Conservation (phyloP, 495 filamentous ascomycete genomes). For the Penicillium silybi region DNA sequence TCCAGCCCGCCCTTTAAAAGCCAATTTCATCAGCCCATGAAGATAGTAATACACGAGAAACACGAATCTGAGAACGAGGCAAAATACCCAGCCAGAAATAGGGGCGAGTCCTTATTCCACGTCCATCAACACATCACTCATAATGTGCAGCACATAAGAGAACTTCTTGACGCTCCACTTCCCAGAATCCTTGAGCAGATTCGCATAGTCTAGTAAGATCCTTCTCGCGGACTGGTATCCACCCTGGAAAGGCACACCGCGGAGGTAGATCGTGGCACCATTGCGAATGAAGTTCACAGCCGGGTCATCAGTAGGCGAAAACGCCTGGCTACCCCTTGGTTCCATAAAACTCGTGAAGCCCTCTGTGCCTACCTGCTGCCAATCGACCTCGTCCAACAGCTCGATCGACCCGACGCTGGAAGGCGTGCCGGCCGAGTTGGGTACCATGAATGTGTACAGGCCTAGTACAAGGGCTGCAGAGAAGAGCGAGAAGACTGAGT, state of each 20-base stretch:
- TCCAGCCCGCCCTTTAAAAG: background rate
- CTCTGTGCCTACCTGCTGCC: slow-evolving; percentile 40
- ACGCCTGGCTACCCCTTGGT: slow-evolving; percentile 29
- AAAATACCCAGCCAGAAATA: background rate
- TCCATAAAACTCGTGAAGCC: slow-evolving; percentile 42
- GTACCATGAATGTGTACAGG: slow-evolving; percentile 49
- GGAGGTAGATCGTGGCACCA: slow-evolving; percentile 46
- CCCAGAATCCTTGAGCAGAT: slow-evolving; percentile 48
- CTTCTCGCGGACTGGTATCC: slow-evolving; percentile 48
- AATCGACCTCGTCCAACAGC: slow-evolving; percentile 48
- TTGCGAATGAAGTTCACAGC: slow-evolving; percentile 50
- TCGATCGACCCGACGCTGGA: slow-evolving; percentile 39
- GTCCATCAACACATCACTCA: slow-evolving; percentile 52
- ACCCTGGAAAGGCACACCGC: slow-evolving; percentile 42
- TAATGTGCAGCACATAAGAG: slow-evolving; percentile 47
- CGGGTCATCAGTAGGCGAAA: slow-evolving; percentile 30
- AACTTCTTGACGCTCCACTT: slow-evolving; percentile 49
- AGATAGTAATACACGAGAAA: background rate
- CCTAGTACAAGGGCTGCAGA: slow-evolving; percentile 48
- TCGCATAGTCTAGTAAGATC: slow-evolving; percentile 48
- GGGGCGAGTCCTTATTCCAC: slow-evolving; percentile 28
- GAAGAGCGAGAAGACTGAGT: slow-evolving; percentile 46
- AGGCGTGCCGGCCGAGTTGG: slow-evolving; percentile 22
- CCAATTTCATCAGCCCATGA: background rate
- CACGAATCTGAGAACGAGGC: background rate